These are phyloP conservation scores for Kuraishia borneana DNA, from an alignment of 805 yeast species.

Conservation along the genomic window DNA sequence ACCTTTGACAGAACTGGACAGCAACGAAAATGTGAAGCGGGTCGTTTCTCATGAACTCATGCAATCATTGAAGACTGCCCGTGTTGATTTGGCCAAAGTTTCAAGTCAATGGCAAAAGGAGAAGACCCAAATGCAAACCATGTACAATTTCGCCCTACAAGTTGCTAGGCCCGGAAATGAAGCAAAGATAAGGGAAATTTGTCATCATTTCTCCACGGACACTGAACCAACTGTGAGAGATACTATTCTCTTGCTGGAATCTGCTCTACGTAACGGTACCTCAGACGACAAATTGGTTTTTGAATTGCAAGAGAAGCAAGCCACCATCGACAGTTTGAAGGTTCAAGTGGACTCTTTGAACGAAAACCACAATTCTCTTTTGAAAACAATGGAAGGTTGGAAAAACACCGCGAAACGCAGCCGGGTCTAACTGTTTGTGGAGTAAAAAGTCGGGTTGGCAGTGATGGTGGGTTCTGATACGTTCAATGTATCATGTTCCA, in stretches of 20 bases:
- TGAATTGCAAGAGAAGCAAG: constrained; percentile 5
- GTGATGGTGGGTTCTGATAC: no score
- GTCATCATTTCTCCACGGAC: not conserved
- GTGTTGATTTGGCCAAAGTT: not conserved
- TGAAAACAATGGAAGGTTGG: constrained; percentile 17
- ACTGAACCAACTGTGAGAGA: not conserved
- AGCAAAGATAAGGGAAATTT: not conserved
- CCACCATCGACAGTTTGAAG: constrained; percentile 6
- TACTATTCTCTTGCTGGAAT: not conserved
- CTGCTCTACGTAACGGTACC: not conserved
- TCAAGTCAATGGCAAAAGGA: not conserved
- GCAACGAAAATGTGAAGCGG: not conserved
- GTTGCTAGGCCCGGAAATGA: not conserved
- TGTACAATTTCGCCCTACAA: not conserved
- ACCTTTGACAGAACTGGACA: not conserved
- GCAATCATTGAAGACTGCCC: not conserved
- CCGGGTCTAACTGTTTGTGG: not conserved
- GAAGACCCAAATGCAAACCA: not conserved
- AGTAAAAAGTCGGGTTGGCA: not conserved
- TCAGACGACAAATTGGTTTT: not conserved
- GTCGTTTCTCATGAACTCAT: not conserved
- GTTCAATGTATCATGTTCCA: not conserved
- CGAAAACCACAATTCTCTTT: constrained; percentile 13
- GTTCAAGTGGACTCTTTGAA: constrained; percentile 10
- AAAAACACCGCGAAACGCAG: constrained; percentile 2